phyloP scores from a whole-genome alignment of 2,329 filamentous ascomycete species.

The Colletotrichum nymphaeae region DNA sequence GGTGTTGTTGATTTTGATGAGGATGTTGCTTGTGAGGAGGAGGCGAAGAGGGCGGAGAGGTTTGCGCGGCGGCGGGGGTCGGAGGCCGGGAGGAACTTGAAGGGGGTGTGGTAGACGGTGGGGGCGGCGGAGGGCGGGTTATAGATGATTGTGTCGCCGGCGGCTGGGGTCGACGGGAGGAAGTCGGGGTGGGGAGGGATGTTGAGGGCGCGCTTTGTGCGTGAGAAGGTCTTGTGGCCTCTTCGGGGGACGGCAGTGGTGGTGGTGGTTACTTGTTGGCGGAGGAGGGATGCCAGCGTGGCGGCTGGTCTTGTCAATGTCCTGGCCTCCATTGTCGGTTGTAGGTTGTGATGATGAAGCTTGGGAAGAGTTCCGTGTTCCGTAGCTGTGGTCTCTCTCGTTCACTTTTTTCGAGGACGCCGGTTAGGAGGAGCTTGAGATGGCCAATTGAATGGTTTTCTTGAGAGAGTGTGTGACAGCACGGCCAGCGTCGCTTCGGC shows the following conservation, averaged over 20 bases:
- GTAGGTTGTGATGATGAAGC: too few species aligned
- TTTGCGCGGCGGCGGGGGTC: conserved; percentile 66
- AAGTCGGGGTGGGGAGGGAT: conserved; percentile 72
- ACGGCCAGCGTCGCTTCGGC: conserved; percentile 32
- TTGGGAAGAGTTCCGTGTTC: background rate
- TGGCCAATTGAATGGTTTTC: conserved; percentile 1
- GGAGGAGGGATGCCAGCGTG: conserved; percentile 42
- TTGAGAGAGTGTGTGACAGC: background rate
- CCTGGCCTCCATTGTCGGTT: conserved; percentile 30
- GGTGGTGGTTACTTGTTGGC: conserved; percentile 28
- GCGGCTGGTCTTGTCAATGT: conserved; percentile 46
- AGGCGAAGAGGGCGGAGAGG: conserved; percentile 56
- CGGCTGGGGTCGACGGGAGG: conserved; percentile 50
- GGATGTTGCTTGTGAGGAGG: conserved; percentile 33
- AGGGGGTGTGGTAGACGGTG: conserved; percentile 72
- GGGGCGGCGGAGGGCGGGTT: conserved; percentile 60
- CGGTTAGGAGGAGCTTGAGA: background rate
- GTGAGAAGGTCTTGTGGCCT: conserved; percentile 60
- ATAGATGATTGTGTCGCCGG: conserved; percentile 58
- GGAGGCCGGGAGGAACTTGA: conserved; percentile 70
- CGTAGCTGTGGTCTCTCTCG: background rate
- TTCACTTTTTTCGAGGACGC: background rate
- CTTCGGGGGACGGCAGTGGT: conserved; percentile 46
- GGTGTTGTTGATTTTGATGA: conserved; percentile 30
- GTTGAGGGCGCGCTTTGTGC: conserved; percentile 68